Conservation (phyloP, 2,329 filamentous ascomycete species). For the Leptographium flavum region DNA sequence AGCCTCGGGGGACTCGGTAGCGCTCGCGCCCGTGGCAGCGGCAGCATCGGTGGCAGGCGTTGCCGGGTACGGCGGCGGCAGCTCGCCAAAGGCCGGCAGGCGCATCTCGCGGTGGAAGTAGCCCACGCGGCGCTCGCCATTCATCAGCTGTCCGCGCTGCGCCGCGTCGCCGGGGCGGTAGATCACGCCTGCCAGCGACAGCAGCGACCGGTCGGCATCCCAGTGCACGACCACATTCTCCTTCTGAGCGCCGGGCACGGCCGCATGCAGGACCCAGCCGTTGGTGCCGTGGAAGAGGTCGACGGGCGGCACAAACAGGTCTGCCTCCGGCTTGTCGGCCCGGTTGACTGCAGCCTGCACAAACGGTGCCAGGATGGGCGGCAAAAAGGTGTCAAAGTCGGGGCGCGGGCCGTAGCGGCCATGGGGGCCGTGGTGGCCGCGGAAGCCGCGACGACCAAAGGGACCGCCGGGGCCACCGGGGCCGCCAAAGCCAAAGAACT, state of each 20-base stretch:
- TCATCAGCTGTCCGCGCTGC: constrained; percentile 47
- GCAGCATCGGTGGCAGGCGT: background rate
- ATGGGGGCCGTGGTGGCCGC: background rate
- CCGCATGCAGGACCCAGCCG: constrained; percentile 53
- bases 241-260: constrained; percentile 66
- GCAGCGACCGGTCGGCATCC: constrained; percentile 50
- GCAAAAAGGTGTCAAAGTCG: constrained; percentile 22
- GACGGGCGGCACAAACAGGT: constrained; percentile 47
- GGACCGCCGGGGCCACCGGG: background rate
- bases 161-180: constrained; percentile 55
- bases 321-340: constrained; percentile 16
- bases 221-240: constrained; percentile 58
- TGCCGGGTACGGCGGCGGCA: background rate
- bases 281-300: constrained; percentile 50
- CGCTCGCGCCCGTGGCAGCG: background rate
- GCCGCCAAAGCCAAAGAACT: background rate
- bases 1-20: constrained; percentile 20
- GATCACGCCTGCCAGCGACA: constrained; percentile 59
- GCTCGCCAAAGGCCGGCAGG: constrained; percentile 29
- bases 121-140: constrained; percentile 57
- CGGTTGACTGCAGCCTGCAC: constrained; percentile 23
- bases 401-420: constrained; percentile 5
- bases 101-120: constrained; percentile 58
- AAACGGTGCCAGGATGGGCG: background rate
- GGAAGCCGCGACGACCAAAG: background rate